Evolutionary conservation across 768 basidiomycete genomes (phyloP).

Genomic region (Pilatotrama ljubarskyi): DNA sequence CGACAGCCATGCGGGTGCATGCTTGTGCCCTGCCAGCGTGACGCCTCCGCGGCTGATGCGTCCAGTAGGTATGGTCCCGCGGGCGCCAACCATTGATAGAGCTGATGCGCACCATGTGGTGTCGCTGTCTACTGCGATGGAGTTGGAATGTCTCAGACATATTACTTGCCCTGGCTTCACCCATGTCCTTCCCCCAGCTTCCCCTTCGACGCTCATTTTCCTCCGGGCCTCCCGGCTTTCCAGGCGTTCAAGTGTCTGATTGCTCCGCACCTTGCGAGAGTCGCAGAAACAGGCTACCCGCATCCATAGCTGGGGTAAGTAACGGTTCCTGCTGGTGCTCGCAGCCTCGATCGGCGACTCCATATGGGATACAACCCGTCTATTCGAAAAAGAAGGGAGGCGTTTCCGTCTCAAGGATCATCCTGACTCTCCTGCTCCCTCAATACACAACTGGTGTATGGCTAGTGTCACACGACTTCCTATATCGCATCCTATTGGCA

Average conservation of each 20-base stretch:
- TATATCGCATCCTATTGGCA: no score
- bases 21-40: not conserved
- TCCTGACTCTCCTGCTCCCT: no score
- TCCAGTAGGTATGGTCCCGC: not conserved
- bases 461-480: no score
- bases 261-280: not conserved
- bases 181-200: not conserved
- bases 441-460: no score
- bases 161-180: conserved; percentile 5
- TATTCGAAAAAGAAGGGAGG: no score
- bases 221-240: not conserved
- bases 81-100: conserved; percentile 7
- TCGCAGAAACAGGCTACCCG: not conserved
- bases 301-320: not conserved
- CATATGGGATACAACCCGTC: no score
- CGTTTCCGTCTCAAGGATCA: no score
- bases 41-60: not conserved
- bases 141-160: conserved; percentile 2
- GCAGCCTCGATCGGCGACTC: no score
- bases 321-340: not conserved
- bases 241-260: not conserved
- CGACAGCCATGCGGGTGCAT: not conserved
- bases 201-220: conserved; percentile 6
- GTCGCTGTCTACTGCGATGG: not conserved
- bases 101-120: conserved; percentile 13